Percentiles rank a stretch among this genome's conserved stretches.
phyloP scores from a whole-genome alignment of 805 yeast species.

The Wickerhamomyces bisporus region DNA sequence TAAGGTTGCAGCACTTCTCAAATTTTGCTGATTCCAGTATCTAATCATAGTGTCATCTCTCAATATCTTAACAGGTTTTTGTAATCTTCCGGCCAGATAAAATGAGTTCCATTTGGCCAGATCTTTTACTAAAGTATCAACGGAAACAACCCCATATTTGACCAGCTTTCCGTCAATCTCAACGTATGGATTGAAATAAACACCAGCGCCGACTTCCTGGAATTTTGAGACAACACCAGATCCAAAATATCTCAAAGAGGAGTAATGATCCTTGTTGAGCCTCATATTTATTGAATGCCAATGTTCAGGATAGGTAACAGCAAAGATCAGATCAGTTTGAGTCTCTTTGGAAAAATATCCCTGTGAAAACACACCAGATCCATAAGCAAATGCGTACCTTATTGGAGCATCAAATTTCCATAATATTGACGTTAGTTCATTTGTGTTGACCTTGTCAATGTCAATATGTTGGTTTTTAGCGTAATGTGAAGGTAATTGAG shows the following conservation, averaged over 20 bases:
- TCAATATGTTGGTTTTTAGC: conserved; percentile 54
- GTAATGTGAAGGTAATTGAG: conserved; percentile 46
- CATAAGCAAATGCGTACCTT: conserved; percentile 84
- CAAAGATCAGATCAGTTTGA: conserved; percentile 82
- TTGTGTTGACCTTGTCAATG: conserved; percentile 36
- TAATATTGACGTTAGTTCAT: conserved; percentile 43
- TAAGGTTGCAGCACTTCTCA: conserved; percentile 71
- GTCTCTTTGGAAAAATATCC: conserved; percentile 45
- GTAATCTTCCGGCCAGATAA: conserved; percentile 88
- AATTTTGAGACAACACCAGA: conserved; percentile 49
- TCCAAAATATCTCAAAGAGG: conserved; percentile 58
- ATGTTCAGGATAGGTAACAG: conserved; percentile 65
- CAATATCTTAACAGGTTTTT: conserved; percentile 82
- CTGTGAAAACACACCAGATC: conserved; percentile 89
- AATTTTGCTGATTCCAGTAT: conserved; percentile 68
- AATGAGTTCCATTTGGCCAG: conserved; percentile 79
- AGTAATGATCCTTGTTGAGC: conserved; percentile 72
- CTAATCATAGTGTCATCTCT: conserved; percentile 59
- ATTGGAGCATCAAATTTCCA: conserved; percentile 67
- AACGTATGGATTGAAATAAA: conserved; percentile 90
- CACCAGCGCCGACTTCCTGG: conserved; percentile 79
- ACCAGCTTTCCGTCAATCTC: conserved; percentile 53
- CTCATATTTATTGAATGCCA: conserved; percentile 75
- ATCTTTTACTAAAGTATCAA: conserved; percentile 57
- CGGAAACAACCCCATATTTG: conserved; percentile 84